A percentile compares a stretch with the other conserved stretches of the same genome.
phyloP scores from a whole-genome alignment of 257 asterid species.

The Solanum pimpinellifolium region DNA sequence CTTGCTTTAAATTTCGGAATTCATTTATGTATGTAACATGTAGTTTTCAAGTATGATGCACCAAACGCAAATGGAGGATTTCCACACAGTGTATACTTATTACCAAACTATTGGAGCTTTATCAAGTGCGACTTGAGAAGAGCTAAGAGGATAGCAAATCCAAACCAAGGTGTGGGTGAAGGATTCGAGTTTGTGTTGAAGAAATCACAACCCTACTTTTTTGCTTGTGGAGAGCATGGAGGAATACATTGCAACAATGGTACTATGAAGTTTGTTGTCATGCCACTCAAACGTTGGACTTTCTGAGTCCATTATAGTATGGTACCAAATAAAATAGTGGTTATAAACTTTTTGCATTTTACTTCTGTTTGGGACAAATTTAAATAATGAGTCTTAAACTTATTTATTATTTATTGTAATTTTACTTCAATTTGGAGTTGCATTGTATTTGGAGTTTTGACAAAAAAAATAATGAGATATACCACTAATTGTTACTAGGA shows the following conservation, averaged over 20 bases:
- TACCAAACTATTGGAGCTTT: constrained; percentile 47
- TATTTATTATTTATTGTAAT: not conserved
- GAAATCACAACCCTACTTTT: constrained; percentile 49
- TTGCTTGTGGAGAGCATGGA: constrained; percentile 50
- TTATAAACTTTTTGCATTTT: not conserved
- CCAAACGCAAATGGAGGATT: constrained; percentile 36
- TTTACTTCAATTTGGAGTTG: not conserved
- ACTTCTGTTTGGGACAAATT: not conserved
- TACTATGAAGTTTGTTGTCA: constrained; percentile 55
- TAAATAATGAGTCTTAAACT: not conserved
- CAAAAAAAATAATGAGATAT: not conserved
- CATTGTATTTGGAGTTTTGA: not conserved
- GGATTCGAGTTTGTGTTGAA: constrained; percentile 56
- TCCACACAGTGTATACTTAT: constrained; percentile 57
- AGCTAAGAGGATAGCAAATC: constrained; percentile 41
- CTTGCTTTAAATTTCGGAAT: not conserved
- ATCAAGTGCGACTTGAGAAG: constrained; percentile 43
- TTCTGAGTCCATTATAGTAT: not conserved
- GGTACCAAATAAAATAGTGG: not conserved
- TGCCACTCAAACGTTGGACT: constrained; percentile 44
- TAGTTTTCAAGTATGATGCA: constrained; percentile 59
- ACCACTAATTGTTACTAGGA: too few species aligned
- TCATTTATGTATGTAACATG: not conserved
- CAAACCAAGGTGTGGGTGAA: constrained; percentile 30
- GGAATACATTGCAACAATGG: constrained; percentile 68